Evolutionary conservation across 2,329 filamentous ascomycete genomes (phyloP).

Genomic region (Talaromyces piceae): DNA sequence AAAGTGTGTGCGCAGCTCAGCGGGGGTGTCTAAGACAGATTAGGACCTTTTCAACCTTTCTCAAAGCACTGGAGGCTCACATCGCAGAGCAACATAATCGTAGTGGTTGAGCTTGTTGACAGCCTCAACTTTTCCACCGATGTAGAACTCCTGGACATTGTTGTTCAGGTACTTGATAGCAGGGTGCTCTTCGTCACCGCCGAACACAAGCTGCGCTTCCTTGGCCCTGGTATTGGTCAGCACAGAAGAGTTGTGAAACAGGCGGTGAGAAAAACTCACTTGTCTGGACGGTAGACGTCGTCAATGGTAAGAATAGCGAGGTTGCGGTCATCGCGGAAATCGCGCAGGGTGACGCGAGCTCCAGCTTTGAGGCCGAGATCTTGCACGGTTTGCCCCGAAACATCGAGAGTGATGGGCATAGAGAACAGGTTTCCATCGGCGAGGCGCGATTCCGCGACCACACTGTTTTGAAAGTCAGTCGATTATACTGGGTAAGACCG

Average conservation of each 20-base stretch:
- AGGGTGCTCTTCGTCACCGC: constrained; percentile 83
- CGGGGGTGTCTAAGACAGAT: constrained; percentile 63
- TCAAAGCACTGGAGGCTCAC: constrained; percentile 45
- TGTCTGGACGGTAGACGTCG: constrained; percentile 92
- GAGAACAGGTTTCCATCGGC: constrained; percentile 84
- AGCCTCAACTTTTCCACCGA: constrained; percentile 93
- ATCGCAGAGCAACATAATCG: constrained; percentile 94
- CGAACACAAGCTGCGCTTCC: constrained; percentile 92
- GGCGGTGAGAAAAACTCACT: no score
- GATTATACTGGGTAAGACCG: background rate
- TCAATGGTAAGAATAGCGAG: constrained; percentile 92
- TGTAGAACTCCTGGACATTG: constrained; percentile 76
- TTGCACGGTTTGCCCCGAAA: constrained; percentile 67
- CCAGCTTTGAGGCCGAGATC: constrained; percentile 69
- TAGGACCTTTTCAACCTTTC: constrained; percentile 8
- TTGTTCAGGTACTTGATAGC: constrained; percentile 84
- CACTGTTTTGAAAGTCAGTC: constrained; percentile 46
- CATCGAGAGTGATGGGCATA: constrained; percentile 94
- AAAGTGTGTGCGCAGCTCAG: constrained; percentile 91
- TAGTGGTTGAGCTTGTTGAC: constrained; percentile 96
- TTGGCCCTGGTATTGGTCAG: constrained; percentile 51
- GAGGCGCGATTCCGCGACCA: constrained; percentile 82
- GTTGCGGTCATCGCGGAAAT: constrained; percentile 93
- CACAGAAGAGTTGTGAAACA: constrained; percentile 15
- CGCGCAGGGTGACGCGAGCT: constrained; percentile 76